These are phyloP conservation scores for Neonectria magnoliae DNA, from an alignment of 2,329 filamentous ascomycete genomes.

Conservation along the genomic window DNA sequence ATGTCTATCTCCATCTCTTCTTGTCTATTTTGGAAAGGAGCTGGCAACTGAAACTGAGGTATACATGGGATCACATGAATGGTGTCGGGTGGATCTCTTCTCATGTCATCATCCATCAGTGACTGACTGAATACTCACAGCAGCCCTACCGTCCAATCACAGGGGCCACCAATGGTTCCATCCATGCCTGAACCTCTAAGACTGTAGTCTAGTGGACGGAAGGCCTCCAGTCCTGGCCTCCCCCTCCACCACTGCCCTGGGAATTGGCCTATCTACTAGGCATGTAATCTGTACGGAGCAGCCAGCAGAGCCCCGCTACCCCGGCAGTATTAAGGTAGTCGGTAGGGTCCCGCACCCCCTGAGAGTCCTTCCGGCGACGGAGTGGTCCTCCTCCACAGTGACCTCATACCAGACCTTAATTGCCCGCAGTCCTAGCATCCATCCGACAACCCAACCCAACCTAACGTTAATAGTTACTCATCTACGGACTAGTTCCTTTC, in stretches of 20 bases:
- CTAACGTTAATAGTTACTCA: no score
- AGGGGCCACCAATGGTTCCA: background rate
- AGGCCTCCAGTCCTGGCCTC: background rate
- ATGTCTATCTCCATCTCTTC: background rate
- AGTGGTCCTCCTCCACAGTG: slow-evolving; percentile 8
- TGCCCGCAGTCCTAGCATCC: background rate
- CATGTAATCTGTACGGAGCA: no score
- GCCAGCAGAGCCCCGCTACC: no score
- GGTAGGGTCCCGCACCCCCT: slow-evolving; percentile 1
- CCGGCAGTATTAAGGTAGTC: background rate
- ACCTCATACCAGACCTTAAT: slow-evolving; percentile 12
- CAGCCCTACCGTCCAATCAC: background rate
- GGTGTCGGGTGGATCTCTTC: background rate
- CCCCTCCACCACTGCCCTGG: background rate
- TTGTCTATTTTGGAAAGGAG: background rate
- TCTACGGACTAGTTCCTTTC: background rate
- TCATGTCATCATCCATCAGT: background rate
- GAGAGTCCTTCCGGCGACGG: slow-evolving; percentile 9
- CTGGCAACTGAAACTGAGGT: background rate
- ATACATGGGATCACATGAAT: background rate
- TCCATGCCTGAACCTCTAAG: background rate
- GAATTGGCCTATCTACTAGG: background rate
- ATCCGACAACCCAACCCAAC: no score
- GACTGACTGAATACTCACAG: background rate
- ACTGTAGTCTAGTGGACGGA: background rate